Conservation (phyloP, 2,329 filamentous ascomycete species). For the Periconia sp. region DNA sequence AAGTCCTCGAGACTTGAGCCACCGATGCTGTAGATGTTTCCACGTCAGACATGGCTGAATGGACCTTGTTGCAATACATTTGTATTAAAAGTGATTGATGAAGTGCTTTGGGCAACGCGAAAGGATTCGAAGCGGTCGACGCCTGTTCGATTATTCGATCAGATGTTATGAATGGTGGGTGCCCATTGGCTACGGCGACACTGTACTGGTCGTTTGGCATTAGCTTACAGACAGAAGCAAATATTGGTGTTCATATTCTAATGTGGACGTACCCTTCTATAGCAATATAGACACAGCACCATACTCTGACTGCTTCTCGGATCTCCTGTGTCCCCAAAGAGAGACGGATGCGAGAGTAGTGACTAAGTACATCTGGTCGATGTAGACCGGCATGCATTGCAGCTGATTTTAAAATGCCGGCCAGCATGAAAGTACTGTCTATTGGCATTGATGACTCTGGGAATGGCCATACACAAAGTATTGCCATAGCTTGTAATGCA, state of each 20-base stretch:
- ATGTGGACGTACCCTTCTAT: not conserved
- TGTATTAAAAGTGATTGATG: no score
- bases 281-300: not conserved
- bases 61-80: no score
- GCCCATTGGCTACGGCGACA: no score
- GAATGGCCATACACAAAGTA: not conserved
- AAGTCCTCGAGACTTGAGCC: no score
- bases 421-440: not conserved
- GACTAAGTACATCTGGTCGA: not conserved
- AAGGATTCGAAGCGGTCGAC: no score
- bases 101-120: no score
- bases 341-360: not conserved
- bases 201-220: no score
- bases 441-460: not conserved
- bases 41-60: no score
- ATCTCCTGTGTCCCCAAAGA: not conserved
- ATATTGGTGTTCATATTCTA: not conserved
- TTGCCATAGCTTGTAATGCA: not conserved
- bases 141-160: no score
- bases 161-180: no score
- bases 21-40: no score
- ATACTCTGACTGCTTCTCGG: not conserved
- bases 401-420: not conserved
- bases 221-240: no score
- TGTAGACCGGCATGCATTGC: not conserved